A percentile compares a stretch with the other conserved stretches of the same genome.
These are phyloP conservation scores for Mycena alexandri DNA, from an alignment of 768 basidiomycete genomes.

Conservation along the genomic window DNA sequence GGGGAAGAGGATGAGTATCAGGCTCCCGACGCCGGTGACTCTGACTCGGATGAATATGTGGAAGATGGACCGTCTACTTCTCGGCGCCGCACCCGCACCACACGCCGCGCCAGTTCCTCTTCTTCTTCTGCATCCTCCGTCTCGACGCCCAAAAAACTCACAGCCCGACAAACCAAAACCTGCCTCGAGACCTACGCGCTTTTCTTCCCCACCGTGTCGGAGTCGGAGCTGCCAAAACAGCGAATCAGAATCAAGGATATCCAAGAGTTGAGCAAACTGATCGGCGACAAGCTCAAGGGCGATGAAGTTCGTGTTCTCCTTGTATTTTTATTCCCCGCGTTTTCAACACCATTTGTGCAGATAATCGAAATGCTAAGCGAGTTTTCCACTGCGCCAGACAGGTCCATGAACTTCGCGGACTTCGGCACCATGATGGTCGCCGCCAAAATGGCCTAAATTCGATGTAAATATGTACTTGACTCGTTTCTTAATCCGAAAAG, in stretches of 20 bases:
- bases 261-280: constrained; percentile 65
- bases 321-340: neutral
- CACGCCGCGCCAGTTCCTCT: constrained; percentile 19
- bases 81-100: constrained; percentile 32
- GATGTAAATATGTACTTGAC: too few species aligned
- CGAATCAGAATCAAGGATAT: constrained; percentile 78
- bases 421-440: constrained; percentile 83
- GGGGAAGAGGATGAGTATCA: constrained; percentile 35
- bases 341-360: constrained; percentile 50
- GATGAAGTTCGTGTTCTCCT: constrained; percentile 69
- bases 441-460: constrained; percentile 55
- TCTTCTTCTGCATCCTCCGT: constrained; percentile 11
- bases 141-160: constrained; percentile 49
- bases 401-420: constrained; percentile 74
- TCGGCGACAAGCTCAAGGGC: constrained; percentile 78
- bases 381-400: constrained; percentile 79
- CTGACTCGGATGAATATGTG: constrained; percentile 50
- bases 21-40: constrained; percentile 40
- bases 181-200: constrained; percentile 74
- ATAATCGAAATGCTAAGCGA: constrained; percentile 84
- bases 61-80: constrained; percentile 41
- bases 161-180: constrained; percentile 63
- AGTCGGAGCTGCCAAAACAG: constrained; percentile 61
- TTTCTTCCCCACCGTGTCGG: constrained; percentile 74
- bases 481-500: too few species aligned